Evolutionary conservation across 202 grass and related monocot genomes (phyloP).

Genomic region (Zoysia matrella): DNA sequence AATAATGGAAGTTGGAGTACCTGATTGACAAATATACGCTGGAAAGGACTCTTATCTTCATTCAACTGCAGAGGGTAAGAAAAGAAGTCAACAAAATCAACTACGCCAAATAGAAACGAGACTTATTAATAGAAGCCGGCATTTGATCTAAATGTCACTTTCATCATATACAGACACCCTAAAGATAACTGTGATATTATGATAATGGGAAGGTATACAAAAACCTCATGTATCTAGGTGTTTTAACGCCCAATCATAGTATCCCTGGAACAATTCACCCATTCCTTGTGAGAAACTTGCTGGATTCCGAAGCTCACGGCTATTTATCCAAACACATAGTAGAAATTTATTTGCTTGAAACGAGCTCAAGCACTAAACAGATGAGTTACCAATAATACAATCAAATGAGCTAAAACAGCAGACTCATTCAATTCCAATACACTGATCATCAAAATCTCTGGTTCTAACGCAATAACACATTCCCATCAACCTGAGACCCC

Average conservation of each 20-base stretch:
- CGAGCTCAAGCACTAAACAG: not conserved
- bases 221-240: not conserved
- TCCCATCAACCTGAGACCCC: not conserved
- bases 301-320: constrained; percentile 1
- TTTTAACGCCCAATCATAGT: constrained; percentile 4
- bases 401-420: constrained; percentile 35
- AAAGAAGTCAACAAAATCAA: constrained; percentile 29
- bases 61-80: constrained; percentile 82
- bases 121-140: constrained; percentile 2
- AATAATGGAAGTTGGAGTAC: constrained; percentile 48
- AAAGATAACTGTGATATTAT: not conserved
- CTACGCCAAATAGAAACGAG: constrained; percentile 22
- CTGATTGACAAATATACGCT: constrained; percentile 99
- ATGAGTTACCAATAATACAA: not conserved
- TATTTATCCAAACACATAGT: not conserved
- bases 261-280: not conserved
- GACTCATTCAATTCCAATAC: not conserved
- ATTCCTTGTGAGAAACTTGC: constrained; percentile 1
- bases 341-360: not conserved
- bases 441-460: not conserved
- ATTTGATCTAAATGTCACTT: not conserved
- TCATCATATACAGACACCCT: not conserved
- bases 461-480: constrained; percentile 17
- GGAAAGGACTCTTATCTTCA: constrained; percentile 97
- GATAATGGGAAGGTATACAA: not conserved